Base-by-base conservation (phyloP, 768 basidiomycete genomes). In the Amanita fuliginea region DNA sequence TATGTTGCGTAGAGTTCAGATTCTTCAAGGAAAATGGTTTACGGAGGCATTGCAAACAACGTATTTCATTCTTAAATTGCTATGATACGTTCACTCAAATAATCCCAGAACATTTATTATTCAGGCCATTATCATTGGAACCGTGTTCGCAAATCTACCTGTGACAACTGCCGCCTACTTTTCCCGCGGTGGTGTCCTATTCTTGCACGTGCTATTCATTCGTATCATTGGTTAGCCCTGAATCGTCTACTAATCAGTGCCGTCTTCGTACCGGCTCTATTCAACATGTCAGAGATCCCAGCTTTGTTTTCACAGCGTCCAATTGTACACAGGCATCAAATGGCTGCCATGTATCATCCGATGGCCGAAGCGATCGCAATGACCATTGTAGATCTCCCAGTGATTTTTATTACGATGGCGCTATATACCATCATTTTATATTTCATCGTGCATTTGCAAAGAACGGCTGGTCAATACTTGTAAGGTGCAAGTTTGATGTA, bases 121-220 rank as follows among this genome's bases (percentile, higher is more conserved):
- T 16, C 64, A 67, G 50, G 61, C 55, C 19, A 48, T 70, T 36
- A 68, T 72, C 54, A 68, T 80, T 47, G 82, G 83, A 6, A 80
- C 79, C 0, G 73, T 81, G 37, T 87, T 84, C 69, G 69, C 76
- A 51, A 65, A 68, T 5, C 63, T 80, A 37, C 67, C 72, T 2
- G 68, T 77, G 14, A 59, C 65, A 14, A 83, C 84, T 0, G 56
- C 67, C 3, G 78, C 75, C 16, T 80, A 78, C 60, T 86, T 83
- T 65, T 78, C 80, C 13, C 74, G 86, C 22, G 85, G 82, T 26
- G 79, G 85, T 68, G 68, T 83, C 11, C 63, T 89, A 22, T 87
- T 83, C 71, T 85, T 86, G 73, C 78, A 64, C 28, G 74, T 64
- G 33, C 30, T 5, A 33, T 16, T 2, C 37, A n/a, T 13, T 32